Evolutionary conservation across 805 yeast genomes (phyloP), one percentile per base, ranked within the genome.

Genomic region (Spencermartinsiella europaea): DNA sequence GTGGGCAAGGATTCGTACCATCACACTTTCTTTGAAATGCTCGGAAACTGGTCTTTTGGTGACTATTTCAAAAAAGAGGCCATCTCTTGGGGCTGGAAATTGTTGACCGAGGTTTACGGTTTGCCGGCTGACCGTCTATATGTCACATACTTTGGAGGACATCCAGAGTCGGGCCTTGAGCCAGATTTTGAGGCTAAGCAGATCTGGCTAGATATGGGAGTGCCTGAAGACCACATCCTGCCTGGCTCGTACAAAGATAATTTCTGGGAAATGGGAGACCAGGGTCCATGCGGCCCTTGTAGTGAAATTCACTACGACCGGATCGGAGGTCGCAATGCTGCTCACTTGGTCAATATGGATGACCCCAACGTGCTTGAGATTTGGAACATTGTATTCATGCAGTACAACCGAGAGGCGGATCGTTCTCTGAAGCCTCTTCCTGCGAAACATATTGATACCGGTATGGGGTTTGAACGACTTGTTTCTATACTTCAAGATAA

Each of bases 201-300:
- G 59, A 71, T 79, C 52, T 93, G 99, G 99, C 71, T 73, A 53
- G 79, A 75, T 34, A 85, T 84, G 36, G 99, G 99, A 58, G 95
- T 91, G 46, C 76, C 82, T 28, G 96, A 87, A 57, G 90, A 83
- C 64, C 98, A 89, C 65, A 91, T 93, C 57, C 73, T 93, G 56
- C 95, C 96, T 17, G 99, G 99, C 48, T 72, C 81, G 56, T 85
- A 82, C 45, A 73, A 81, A 63, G 99, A 93, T 67, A 93, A 93
- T 71, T 93, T 93, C 70, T 93, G 99, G 99, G 99, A 93, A 74
- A 93, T 93, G 99, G 99, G 99, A 60, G 99, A 95, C 64, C 98
- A 91, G 73, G 99, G 99, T 56, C 99, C 99, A 41, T 93, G 99
- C 74, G 99, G 99, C 53, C 99, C 99, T 44, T 95, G 99, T 72